Evolutionary conservation across 2,329 filamentous ascomycete genomes (phyloP), one percentile per base, ranked within the genome.

Genomic region (Calonectria henricotiae): DNA sequence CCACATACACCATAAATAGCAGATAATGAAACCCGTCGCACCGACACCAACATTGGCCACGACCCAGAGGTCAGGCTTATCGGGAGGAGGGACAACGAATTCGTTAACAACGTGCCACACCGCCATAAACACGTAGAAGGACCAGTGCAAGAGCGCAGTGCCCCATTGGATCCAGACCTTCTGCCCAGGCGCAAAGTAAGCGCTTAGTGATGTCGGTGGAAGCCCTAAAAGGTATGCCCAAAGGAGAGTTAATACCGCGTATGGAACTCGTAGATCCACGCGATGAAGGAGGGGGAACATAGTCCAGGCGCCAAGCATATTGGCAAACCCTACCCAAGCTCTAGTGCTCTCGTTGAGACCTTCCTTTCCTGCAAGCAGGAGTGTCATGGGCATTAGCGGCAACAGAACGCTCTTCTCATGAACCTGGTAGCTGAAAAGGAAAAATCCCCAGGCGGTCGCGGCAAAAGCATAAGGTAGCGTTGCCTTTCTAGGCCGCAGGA

Each of bases 331-430:
- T 5, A 98, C 92, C 96, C 96, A 99, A 2, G 94, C 91, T 60
- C 96, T 90, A 20, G 89, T 90, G 64, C 92, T 91, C 70, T 93
- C 93, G 70, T 90, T 90, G 61, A 99, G 84, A 0, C 96, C 96
- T 60, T 93, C 89, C 72, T 92, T 90, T 17, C 93, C 91, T 17
- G 93, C 93, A 44, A 99, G 87, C 5, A 98, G 87, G 7, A 98
- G 83, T 0, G 95, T 98, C 93, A 97, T 98, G 0, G 96, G 96
- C 80, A 98, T 89, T 55, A 99, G 86, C 1, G 96, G 97, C 2
- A 99, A 89, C 5, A 99, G 86, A 0, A 98, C 94, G 74, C 95
- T 98, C 88, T 99, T 99, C 84, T 99, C 96, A 78, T 99, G 96
- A 0, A 99, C 97, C 80, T 99, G 96, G 81, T 97, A 99, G 77